A percentile compares a stretch with the other conserved stretches of the same genome.
Evolutionary conservation across 441 rosid genomes (phyloP).

Genomic region (Erysimum pusillum): DNA sequence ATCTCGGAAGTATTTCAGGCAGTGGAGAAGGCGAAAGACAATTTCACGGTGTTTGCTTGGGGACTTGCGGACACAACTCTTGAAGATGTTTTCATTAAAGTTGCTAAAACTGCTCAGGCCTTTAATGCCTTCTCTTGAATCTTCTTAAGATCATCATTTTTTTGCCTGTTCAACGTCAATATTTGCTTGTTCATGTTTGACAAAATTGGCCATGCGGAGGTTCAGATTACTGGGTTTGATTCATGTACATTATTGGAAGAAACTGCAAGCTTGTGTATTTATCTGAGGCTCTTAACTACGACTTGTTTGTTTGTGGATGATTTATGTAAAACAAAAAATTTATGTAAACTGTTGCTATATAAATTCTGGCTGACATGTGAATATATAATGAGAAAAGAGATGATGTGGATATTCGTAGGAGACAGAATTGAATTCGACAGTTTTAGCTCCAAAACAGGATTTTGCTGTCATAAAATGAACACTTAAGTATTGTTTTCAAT

Average conservation of each 20-base stretch:
- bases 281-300: too few species aligned
- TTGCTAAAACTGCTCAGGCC: constrained; percentile 65
- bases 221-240: background rate
- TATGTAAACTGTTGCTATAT: too few species aligned
- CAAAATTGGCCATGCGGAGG: background rate
- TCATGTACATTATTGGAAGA: background rate
- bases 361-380: too few species aligned
- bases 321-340: too few species aligned
- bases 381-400: too few species aligned
- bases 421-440: too few species aligned
- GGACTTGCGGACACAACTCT: constrained; percentile 92
- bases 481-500: too few species aligned
- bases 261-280: background rate
- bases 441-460: too few species aligned
- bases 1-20: constrained; percentile 82
- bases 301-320: too few species aligned
- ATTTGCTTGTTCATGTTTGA: background rate
- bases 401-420: too few species aligned
- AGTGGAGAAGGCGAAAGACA: constrained; percentile 81
- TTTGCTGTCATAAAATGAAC: too few species aligned
- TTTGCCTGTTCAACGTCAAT: background rate
- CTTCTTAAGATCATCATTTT: constrained; percentile 1
- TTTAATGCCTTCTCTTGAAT: constrained; percentile 58
- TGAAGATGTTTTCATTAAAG: constrained; percentile 98
- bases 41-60: constrained; percentile 86